Percentiles rank a stretch among this genome's conserved stretches.
These are phyloP conservation scores for Posidonia australis DNA, from an alignment of 106 monocot species.

Conservation along the genomic window DNA sequence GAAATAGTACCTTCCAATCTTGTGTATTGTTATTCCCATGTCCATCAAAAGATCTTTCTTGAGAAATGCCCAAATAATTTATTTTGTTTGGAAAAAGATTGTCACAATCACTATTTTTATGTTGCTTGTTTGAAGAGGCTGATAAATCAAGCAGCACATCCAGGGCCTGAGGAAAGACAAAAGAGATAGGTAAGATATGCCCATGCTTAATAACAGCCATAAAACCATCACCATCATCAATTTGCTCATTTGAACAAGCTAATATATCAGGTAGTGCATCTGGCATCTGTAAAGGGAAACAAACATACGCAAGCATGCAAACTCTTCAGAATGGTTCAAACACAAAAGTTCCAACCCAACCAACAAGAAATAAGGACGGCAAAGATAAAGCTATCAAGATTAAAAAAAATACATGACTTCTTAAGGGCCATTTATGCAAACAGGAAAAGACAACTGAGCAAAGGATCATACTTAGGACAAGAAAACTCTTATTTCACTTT, in stretches of 20 bases:
- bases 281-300: neutral
- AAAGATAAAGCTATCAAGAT: too few species aligned
- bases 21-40: neutral
- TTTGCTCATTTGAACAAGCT: neutral
- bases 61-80: neutral
- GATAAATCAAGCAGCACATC: slow-evolving; percentile 14
- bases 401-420: too few species aligned
- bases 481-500: too few species aligned
- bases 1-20: slow-evolving; percentile 2
- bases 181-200: neutral
- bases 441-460: too few species aligned
- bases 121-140: slow-evolving; percentile 8
- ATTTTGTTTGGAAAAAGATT: neutral
- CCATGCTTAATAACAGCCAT: neutral
- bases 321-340: neutral
- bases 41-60: neutral
- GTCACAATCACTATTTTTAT: neutral
- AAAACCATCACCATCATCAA: neutral
- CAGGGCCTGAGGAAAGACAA: slow-evolving; percentile 9
- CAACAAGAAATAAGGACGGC: too few species aligned
- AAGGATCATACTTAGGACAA: too few species aligned
- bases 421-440: too few species aligned
- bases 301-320: neutral
- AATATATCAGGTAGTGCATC: neutral
- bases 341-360: too few species aligned